Evolutionary conservation across 768 basidiomycete species (phyloP).

Genomic region (Pleurotus tuoliensis): DNA sequence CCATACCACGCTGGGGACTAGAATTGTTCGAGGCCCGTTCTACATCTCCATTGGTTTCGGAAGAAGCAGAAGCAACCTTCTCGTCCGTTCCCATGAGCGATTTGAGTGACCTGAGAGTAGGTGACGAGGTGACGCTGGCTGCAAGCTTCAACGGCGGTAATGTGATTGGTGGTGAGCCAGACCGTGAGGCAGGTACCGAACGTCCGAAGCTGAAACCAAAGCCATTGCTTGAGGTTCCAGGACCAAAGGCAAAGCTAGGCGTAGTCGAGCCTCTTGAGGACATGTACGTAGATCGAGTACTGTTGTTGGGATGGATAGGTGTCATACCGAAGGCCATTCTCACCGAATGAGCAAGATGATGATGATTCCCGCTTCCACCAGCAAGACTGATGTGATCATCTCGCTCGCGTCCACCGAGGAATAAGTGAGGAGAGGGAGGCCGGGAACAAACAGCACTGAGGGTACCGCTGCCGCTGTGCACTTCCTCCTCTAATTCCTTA

Average conservation of each 20-base stretch:
- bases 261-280: conserved; percentile 11
- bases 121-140: conserved; percentile 10
- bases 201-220: conserved; percentile 5
- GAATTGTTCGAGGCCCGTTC: conserved; percentile 8
- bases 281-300: conserved; percentile 14
- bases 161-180: conserved; percentile 68
- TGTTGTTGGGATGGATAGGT: conserved; percentile 49
- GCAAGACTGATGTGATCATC: conserved; percentile 10
- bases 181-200: conserved; percentile 55
- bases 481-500: conserved; percentile 3
- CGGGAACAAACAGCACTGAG: conserved; percentile 53
- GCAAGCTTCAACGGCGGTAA: conserved; percentile 62
- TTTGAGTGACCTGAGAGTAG: conserved; percentile 1
- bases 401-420: conserved; percentile 15
- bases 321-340: conserved; percentile 92
- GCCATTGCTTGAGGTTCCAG: not conserved
- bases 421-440: conserved; percentile 51
- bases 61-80: not conserved
- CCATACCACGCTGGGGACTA: conserved; percentile 13
- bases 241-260: not conserved
- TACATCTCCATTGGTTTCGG: conserved; percentile 2
- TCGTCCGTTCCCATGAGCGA: not conserved
- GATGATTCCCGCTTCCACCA: conserved; percentile 30
- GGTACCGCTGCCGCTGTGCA: conserved; percentile 23
- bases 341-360: conserved; percentile 79